Conservation (phyloP, 164 flowering plant species). For the Tinospora cordifolia region DNA sequence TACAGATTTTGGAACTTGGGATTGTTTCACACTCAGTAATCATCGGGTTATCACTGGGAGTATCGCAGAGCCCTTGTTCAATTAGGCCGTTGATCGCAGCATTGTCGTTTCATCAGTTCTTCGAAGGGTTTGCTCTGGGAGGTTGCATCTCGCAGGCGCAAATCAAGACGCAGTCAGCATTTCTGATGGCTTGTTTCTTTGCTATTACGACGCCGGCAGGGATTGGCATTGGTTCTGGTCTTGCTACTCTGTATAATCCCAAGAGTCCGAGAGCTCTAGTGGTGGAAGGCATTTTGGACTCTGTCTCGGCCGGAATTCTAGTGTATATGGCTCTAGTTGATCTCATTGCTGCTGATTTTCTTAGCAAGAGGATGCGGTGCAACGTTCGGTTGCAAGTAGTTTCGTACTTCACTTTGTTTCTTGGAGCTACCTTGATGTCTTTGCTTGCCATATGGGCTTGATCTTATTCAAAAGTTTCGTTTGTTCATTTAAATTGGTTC, state of each 20-base stretch:
- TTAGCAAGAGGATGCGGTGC: constrained; percentile 86
- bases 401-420: constrained; percentile 63
- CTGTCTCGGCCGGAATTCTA: constrained; percentile 76
- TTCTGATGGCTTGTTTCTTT: constrained; percentile 79
- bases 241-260: constrained; percentile 59
- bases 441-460: constrained; percentile 80
- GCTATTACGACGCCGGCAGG: constrained; percentile 81
- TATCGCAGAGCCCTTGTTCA: too few relatives aligned
- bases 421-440: constrained; percentile 78
- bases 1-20: too few relatives aligned
- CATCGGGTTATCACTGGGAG: too few relatives aligned
- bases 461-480: neutral
- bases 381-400: constrained; percentile 61
- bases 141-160: constrained; percentile 29
- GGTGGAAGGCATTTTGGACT: constrained; percentile 70
- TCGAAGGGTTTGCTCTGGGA: constrained; percentile 11
- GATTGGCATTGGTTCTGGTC: constrained; percentile 46
- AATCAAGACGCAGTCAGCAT: constrained; percentile 35
- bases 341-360: constrained; percentile 84
- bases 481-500: neutral
- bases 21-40: too few relatives aligned
- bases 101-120: too few relatives aligned
- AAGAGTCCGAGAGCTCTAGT: constrained; percentile 56
- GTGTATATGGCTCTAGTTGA: constrained; percentile 94
- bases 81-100: too few relatives aligned